These are phyloP conservation scores for Aspergillus funiculosus DNA, from an alignment of 495 filamentous ascomycete species.

Conservation along the genomic window DNA sequence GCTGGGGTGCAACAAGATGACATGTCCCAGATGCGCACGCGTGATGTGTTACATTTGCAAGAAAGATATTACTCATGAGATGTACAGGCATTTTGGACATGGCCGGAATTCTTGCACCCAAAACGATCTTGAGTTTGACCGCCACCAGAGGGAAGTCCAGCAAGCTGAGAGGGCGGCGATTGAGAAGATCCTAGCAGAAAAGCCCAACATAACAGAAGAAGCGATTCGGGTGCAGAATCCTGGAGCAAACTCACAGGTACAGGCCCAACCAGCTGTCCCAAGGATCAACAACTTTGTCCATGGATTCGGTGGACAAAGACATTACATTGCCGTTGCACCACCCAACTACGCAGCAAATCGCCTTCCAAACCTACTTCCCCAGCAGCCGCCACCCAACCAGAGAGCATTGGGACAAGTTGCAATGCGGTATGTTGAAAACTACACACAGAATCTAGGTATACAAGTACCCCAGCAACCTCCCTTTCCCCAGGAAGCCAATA, in stretches of 20 bases:
- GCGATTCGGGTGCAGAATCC: constrained; percentile 16
- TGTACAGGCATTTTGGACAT: constrained; percentile 24
- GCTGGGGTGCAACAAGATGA: constrained; percentile 80
- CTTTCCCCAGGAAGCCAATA: too few species aligned
- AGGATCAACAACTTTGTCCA: too few species aligned
- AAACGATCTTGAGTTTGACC: constrained; percentile 49
- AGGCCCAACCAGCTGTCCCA: not conserved
- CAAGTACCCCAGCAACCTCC: too few species aligned
- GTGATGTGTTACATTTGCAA: constrained; percentile 66
- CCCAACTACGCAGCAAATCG: too few species aligned
- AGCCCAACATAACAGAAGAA: constrained; percentile 19
- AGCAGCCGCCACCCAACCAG: too few species aligned
- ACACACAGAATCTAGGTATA: too few species aligned
- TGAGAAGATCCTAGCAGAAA: constrained; percentile 22
- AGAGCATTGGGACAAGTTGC: too few species aligned
- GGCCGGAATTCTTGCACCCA: constrained; percentile 56
- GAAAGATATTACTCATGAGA: constrained; percentile 31
- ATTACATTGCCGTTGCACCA: too few species aligned
- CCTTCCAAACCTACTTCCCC: too few species aligned
- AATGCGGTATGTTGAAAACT: too few species aligned
- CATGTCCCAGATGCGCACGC: constrained; percentile 56
- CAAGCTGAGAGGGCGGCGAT: constrained; percentile 57
- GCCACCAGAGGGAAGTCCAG: constrained; percentile 61
- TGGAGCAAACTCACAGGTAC: not conserved
- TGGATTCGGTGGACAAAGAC: too few species aligned